Evolutionary conservation across 768 basidiomycete species (phyloP).

Genomic region (Pleurotus platypus): DNA sequence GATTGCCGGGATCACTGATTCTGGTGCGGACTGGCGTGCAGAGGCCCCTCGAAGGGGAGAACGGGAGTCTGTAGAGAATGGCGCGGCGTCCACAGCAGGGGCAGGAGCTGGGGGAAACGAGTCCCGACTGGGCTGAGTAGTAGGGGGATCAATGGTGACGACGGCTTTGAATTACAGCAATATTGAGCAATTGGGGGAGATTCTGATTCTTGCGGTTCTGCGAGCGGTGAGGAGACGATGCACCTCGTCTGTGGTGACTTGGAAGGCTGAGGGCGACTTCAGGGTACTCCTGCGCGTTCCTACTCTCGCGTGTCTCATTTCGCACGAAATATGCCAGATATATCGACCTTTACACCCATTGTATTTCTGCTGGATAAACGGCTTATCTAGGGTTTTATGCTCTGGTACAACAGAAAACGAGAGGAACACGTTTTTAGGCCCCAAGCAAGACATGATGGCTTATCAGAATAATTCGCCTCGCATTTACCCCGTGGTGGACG

Average conservation of each 20-base stretch:
- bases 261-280: conserved; percentile 1
- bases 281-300: conserved; percentile 9
- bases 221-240: background rate
- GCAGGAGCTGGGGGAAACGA: conserved; percentile 37
- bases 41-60: conserved; percentile 17
- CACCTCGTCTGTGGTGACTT: background rate
- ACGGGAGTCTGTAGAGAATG: conserved; percentile 17
- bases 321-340: conserved; percentile 8
- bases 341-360: background rate
- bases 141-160: conserved; percentile 67
- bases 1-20: conserved; percentile 60
- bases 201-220: background rate
- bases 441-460: background rate
- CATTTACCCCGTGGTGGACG: conserved; percentile 1
- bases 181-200: conserved; percentile 11
- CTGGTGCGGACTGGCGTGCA: conserved; percentile 20
- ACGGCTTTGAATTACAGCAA: conserved; percentile 8
- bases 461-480: conserved; percentile 5
- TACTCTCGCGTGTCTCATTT: conserved; percentile 11
- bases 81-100: conserved; percentile 46
- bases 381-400: background rate
- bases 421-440: conserved; percentile 6
- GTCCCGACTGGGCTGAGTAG: conserved; percentile 56
- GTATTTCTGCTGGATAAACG: background rate
- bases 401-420: conserved; percentile 2